Percentiles rank a stretch among this genome's conserved stretches.
Evolutionary conservation across 352 stramenopile genomes (phyloP).

Genomic region (Phytophthora europaea): DNA sequence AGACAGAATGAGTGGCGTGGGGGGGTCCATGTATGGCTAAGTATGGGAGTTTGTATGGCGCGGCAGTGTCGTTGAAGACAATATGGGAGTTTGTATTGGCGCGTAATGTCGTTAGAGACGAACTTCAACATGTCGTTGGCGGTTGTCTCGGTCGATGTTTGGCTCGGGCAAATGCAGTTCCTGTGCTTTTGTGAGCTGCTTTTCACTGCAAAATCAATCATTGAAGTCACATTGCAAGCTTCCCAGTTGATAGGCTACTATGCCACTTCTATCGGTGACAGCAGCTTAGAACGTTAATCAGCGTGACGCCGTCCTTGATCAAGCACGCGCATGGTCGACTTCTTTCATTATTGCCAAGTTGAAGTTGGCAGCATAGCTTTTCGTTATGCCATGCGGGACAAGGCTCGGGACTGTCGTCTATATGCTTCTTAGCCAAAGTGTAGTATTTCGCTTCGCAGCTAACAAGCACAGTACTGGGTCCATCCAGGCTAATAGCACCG

Average conservation of each 20-base stretch:
- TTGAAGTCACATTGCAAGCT: background rate
- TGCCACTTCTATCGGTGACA: background rate
- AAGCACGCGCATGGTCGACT: background rate
- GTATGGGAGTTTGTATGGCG: conserved; percentile 39
- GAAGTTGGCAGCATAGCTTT: conserved; percentile 1
- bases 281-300: background rate
- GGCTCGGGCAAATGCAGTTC: background rate
- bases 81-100: conserved; percentile 35
- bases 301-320: background rate
- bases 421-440: background rate
- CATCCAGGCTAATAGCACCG: too few species aligned
- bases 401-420: background rate
- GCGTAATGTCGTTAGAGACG: conserved; percentile 14
- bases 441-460: background rate
- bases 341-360: conserved; percentile 1
- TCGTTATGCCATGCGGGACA: background rate
- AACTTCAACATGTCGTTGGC: conserved; percentile 35
- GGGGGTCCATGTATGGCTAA: conserved; percentile 20
- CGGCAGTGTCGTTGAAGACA: conserved; percentile 10
- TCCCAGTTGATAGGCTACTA: background rate
- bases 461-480: too few species aligned
- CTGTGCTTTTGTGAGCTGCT: background rate
- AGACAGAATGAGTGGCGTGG: conserved; percentile 34
- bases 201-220: background rate
- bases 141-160: background rate